Evolutionary conservation across 345 rosid species (phyloP).

Genomic region (Hibiscus tridactylites): DNA sequence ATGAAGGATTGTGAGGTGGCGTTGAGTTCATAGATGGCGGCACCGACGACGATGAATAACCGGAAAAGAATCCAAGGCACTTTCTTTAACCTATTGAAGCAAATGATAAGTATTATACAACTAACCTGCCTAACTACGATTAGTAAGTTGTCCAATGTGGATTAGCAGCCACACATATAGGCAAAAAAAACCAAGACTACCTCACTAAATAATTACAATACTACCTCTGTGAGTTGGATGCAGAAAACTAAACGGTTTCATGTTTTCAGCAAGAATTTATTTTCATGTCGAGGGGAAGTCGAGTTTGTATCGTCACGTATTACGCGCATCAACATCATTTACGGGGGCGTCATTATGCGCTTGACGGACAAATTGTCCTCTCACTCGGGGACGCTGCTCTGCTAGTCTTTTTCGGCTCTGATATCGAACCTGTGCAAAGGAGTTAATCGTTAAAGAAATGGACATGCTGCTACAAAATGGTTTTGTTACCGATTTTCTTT

Average conservation of each 20-base stretch:
- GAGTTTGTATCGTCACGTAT: neutral
- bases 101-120: neutral
- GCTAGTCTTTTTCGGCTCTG: slow-evolving; percentile 74
- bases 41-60: slow-evolving; percentile 19
- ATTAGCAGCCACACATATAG: neutral
- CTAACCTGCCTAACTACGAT: slow-evolving; percentile 10
- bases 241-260: neutral
- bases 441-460: neutral
- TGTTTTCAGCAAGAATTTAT: neutral
- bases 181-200: neutral
- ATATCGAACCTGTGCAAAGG: slow-evolving; percentile 54
- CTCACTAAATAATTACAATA: slow-evolving; percentile 11
- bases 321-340: no score
- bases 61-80: no score
- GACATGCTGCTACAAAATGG: neutral
- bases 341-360: slow-evolving; percentile 14
- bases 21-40: slow-evolving; percentile 71
- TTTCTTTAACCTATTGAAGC: neutral
- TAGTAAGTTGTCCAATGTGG: slow-evolving; percentile 8
- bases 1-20: slow-evolving; percentile 49
- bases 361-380: slow-evolving; percentile 78
- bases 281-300: neutral
- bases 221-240: neutral
- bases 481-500: neutral
- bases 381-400: slow-evolving; percentile 77